These are phyloP conservation scores for Nakaseomyces uthaithaninus DNA, from an alignment of 1,139 yeast genomes.

Conservation along the genomic window DNA sequence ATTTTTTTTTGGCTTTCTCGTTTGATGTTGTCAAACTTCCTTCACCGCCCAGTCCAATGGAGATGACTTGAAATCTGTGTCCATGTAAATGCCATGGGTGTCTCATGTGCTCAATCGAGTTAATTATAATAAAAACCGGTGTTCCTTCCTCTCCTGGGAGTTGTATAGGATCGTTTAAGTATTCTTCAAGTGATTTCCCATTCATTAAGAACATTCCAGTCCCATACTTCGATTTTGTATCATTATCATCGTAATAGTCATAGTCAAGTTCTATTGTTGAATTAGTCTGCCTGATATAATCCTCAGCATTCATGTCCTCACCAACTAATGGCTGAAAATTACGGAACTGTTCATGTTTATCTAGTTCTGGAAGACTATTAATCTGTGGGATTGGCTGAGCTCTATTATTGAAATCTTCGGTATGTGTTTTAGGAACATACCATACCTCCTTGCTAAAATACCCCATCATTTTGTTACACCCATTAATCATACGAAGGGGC, in stretches of 20 bases:
- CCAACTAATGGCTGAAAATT: slow-evolving; percentile 15
- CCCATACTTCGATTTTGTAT: slow-evolving; percentile 12
- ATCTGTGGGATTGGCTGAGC: slow-evolving; percentile 9
- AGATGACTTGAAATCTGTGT: slow-evolving; percentile 66
- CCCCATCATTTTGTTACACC: slow-evolving; percentile 31
- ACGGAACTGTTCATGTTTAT: slow-evolving; percentile 18
- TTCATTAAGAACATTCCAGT: slow-evolving; percentile 24
- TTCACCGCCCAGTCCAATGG: slow-evolving; percentile 43
- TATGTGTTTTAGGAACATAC: slow-evolving; percentile 11
- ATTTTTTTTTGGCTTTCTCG: slow-evolving; percentile 18
- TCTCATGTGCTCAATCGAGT: slow-evolving; percentile 71
- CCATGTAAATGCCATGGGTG: slow-evolving; percentile 96
- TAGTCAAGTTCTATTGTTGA: slow-evolving; percentile 18
- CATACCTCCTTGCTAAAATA: slow-evolving; percentile 21
- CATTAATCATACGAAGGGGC: slow-evolving; percentile 20
- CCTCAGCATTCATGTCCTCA: background rate
- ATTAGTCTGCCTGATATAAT: slow-evolving; percentile 8
- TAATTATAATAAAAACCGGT: slow-evolving; percentile 60
- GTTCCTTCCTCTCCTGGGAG: slow-evolving; percentile 39
- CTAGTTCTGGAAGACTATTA: slow-evolving; percentile 19
- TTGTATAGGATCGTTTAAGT: slow-evolving; percentile 33
- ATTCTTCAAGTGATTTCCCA: slow-evolving; percentile 22
- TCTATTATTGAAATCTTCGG: background rate
- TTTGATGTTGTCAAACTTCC: slow-evolving; percentile 37
- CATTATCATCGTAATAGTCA: slow-evolving; percentile 13